Evolutionary conservation across 192 early-diverging fungal species (phyloP), one percentile per base, ranked within the genome.

Genomic region (Gamsiella multidivaricata): DNA sequence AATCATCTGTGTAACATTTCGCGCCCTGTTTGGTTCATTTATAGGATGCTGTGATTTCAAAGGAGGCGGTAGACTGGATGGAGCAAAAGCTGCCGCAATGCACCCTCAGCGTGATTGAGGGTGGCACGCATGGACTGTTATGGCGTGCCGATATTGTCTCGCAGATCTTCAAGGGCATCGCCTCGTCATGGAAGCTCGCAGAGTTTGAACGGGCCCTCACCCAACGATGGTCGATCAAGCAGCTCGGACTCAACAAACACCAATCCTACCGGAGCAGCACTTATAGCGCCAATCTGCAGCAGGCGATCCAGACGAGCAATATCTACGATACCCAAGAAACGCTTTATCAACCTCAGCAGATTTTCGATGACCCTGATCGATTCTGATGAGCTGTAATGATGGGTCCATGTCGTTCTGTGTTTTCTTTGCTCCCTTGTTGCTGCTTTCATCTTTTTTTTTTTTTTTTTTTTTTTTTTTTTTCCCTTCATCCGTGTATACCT

Each of bases 1-100:
- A 39, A 5, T 39, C 37, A 39, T 12, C 37, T 12, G 37, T 39
- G 37, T 12, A 39, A 39, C 33, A 31, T 31, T 49, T 49, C 49
- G n/a, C 4, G 0, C 53, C 23, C 25, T 28, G 34, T 39, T 52
- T 53, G 23, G 50, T 45, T 42, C 55, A 49, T 26, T 26, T 46
- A 15, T 61, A 78, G 74, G 74, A 78, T 32, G 42, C 74, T 31
- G 74, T 78, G 22, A 82, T 82, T 65, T 71, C 81, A 18, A 58
- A 37, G 43, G 69, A 76, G 41, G 81, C 81, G 3, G 81, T 82
- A 20, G 69, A 79, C 50, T 82, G 81, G 81, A 82, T 82, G 81
- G 81, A 82, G 32, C 65, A 72, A 42, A 39, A 62, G 33, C 55
- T 82, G 52, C 54, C 74, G 34, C 69, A 82, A n/a, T 82, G 81